Conservation (phyloP, 805 yeast species). For the Candida pseudoglaebosa region DNA sequence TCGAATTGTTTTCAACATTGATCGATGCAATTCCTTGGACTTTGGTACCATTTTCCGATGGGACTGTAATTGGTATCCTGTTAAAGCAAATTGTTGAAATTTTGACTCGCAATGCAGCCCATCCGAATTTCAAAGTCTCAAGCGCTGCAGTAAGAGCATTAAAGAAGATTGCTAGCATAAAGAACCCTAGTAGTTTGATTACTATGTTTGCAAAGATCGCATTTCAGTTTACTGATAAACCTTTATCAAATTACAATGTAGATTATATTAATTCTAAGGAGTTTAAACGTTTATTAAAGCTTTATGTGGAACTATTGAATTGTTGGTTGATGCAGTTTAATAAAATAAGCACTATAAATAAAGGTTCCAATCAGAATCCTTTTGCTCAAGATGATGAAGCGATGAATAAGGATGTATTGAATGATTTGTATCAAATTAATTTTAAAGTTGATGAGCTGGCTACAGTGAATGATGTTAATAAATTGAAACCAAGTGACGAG, state of each 20-base stretch:
- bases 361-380: constrained; percentile 16
- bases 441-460: constrained; percentile 36
- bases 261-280: constrained; percentile 59
- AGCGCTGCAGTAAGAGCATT: constrained; percentile 61
- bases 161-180: constrained; percentile 60
- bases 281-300: constrained; percentile 54
- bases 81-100: constrained; percentile 69
- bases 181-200: constrained; percentile 65
- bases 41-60: constrained; percentile 26
- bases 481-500: constrained; percentile 46
- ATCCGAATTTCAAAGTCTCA: constrained; percentile 58
- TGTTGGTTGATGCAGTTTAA: constrained; percentile 77
- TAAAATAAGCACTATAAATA: constrained; percentile 16
- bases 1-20: constrained; percentile 64
- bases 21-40: constrained; percentile 73
- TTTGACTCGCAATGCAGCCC: constrained; percentile 71
- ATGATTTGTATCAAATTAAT: constrained; percentile 43
- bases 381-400: constrained; percentile 31
- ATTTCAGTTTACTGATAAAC: constrained; percentile 73
- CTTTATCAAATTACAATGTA: constrained; percentile 50
- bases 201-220: constrained; percentile 76
- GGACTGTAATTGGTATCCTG: constrained; percentile 43
- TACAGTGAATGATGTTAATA: constrained; percentile 5
- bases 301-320: constrained; percentile 74
- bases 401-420: constrained; percentile 35